phyloP scores from a whole-genome alignment of 805 yeast species.

The Scheffersomyces amazonensis region DNA sequence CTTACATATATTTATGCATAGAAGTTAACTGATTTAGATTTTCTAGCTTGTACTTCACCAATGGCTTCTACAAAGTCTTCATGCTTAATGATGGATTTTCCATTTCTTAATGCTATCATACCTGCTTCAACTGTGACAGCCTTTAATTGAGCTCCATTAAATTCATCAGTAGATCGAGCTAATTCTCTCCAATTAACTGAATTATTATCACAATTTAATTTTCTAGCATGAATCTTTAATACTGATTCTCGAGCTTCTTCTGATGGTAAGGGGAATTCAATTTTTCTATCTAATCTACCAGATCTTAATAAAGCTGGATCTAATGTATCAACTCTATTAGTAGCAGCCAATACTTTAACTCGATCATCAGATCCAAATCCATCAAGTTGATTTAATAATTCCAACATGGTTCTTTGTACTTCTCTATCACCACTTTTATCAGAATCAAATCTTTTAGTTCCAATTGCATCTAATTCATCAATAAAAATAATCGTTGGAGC shows the following conservation, averaged over 20 bases:
- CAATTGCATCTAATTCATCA: slow-evolving; percentile 47
- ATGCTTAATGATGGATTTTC: slow-evolving; percentile 86
- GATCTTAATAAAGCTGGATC: slow-evolving; percentile 98
- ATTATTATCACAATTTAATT: slow-evolving; percentile 83
- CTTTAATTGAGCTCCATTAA: slow-evolving; percentile 97
- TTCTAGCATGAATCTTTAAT: slow-evolving; percentile 94
- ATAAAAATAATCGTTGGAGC: slow-evolving; percentile 46
- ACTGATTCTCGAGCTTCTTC: slow-evolving; percentile 98
- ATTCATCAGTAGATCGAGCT: slow-evolving; percentile 97
- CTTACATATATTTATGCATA: slow-evolving; percentile 60
- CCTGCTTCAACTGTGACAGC: slow-evolving; percentile 99
- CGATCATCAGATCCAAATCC: slow-evolving; percentile 97
- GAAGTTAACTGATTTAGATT: slow-evolving; percentile 90
- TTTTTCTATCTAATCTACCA: slow-evolving; percentile 96
- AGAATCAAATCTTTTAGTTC: slow-evolving; percentile 44
- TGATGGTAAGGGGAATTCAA: slow-evolving; percentile 95
- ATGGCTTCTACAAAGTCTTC: slow-evolving; percentile 98
- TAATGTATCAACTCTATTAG: slow-evolving; percentile 94
- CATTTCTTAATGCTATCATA: slow-evolving; percentile 97
- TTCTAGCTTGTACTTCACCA: slow-evolving; percentile 97
- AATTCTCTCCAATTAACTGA: slow-evolving; percentile 97
- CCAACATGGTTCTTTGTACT: slow-evolving; percentile 50
- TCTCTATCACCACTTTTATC: slow-evolving; percentile 46
- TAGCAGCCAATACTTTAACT: slow-evolving; percentile 96
- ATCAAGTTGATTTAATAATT: slow-evolving; percentile 56